Evolutionary conservation across 495 filamentous ascomycete genomes (phyloP).

Genomic region (Neurospora tetraspora): DNA sequence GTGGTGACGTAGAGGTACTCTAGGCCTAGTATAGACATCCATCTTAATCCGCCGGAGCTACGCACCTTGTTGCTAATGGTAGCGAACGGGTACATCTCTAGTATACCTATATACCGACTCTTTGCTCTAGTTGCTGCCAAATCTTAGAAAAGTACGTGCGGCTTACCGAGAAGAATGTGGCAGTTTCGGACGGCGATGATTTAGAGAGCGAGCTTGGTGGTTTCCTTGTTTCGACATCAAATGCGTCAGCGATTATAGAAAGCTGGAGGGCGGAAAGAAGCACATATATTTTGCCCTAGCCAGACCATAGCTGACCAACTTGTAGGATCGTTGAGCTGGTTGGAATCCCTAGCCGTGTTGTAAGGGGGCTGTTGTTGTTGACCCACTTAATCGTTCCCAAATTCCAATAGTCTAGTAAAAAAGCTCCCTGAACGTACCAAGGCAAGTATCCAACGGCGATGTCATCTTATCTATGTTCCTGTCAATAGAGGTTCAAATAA

Average conservation of each 20-base stretch:
- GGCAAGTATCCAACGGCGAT: not conserved
- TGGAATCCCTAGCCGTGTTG: not conserved
- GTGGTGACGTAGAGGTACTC: no score
- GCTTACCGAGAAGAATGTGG: no score
- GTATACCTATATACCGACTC: no score
- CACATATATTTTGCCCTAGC: not conserved
- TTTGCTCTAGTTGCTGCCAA: no score
- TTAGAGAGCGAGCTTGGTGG: not conserved
- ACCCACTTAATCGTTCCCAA: not conserved
- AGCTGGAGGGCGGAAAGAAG: not conserved
- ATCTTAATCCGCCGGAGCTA: no score
- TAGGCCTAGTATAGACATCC: no score
- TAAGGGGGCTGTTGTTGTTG: not conserved
- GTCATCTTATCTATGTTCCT: not conserved
- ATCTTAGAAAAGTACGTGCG: no score
- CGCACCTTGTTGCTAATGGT: no score
- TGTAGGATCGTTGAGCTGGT: not conserved
- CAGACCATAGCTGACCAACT: not conserved
- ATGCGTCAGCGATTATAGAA: not conserved
- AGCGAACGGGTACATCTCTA: no score
- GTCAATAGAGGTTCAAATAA: not conserved
- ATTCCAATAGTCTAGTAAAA: not conserved
- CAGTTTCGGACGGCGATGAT: not conserved
- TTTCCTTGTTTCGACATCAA: not conserved
- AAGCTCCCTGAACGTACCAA: not conserved